Conservation (phyloP, 768 basidiomycete species). For the Hypholoma sublateritium region DNA sequence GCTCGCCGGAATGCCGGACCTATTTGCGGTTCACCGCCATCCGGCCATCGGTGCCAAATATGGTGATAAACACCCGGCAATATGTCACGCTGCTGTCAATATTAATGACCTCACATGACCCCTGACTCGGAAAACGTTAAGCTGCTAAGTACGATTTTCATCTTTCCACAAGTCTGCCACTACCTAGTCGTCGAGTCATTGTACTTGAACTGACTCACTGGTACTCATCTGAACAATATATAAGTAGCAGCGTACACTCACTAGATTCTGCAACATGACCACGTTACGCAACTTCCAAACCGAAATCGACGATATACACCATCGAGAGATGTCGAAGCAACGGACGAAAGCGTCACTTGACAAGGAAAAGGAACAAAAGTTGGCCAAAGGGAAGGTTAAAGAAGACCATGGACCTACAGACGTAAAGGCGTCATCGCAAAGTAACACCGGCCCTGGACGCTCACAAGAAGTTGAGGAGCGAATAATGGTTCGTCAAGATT, state of each 20-base stretch:
- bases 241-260: neutral
- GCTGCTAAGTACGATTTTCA: constrained; percentile 4
- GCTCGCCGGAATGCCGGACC: too few species aligned
- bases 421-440: neutral
- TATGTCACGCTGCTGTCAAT: neutral
- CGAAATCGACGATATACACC: constrained; percentile 77
- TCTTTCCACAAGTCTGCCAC: neutral
- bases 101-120: constrained; percentile 23
- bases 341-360: constrained; percentile 37
- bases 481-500: constrained; percentile 42
- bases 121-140: constrained; percentile 5
- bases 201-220: constrained; percentile 1
- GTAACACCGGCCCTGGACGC: constrained; percentile 8
- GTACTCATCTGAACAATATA: neutral
- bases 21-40: too few species aligned
- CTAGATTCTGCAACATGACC: constrained; percentile 37
- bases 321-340: constrained; percentile 66
- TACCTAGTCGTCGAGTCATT: neutral
- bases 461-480: constrained; percentile 53
- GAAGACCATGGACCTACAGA: constrained; percentile 24
- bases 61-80: neutral
- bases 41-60: neutral
- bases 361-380: constrained; percentile 36
- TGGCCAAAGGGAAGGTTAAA: constrained; percentile 42
- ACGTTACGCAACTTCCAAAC: constrained; percentile 64